Evolutionary conservation across 352 stramenopile species (phyloP).

Genomic region (Phytophthora chlamydospora): DNA sequence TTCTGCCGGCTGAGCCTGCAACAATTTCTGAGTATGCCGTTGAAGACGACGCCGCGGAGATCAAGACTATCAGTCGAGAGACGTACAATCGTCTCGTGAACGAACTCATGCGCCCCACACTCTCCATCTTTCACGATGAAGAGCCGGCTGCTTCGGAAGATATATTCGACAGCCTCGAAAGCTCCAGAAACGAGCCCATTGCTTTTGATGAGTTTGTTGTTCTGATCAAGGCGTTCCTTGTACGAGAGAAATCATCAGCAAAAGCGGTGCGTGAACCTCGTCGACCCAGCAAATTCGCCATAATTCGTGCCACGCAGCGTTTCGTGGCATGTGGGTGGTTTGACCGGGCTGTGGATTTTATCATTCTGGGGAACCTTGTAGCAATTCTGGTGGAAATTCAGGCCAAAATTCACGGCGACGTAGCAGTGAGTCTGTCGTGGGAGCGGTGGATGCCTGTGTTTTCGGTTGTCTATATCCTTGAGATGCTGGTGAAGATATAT

Average conservation of each 20-base stretch:
- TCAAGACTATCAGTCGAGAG: constrained; percentile 35
- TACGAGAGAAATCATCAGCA: constrained; percentile 22
- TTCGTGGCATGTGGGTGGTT: constrained; percentile 42
- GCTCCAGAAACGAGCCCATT: constrained; percentile 25
- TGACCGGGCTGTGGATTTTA: constrained; percentile 41
- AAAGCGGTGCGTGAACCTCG: constrained; percentile 5
- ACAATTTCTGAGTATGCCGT: constrained; percentile 1
- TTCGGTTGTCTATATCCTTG: constrained; percentile 68
- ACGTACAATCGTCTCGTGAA: constrained; percentile 38
- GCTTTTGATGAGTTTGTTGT: constrained; percentile 36
- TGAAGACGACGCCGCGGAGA: background rate
- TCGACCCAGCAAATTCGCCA: constrained; percentile 21
- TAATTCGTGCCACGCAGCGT: constrained; percentile 31
- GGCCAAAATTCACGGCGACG: constrained; percentile 42
- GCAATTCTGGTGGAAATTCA: constrained; percentile 62
- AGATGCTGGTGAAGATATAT: constrained; percentile 87
- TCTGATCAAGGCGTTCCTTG: constrained; percentile 38
- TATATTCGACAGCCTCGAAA: constrained; percentile 4
- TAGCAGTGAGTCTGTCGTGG: constrained; percentile 36
- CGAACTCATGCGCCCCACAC: constrained; percentile 35
- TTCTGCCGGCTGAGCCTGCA: constrained; percentile 34
- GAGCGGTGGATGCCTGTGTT: constrained; percentile 74
- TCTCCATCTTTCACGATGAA: constrained; percentile 41
- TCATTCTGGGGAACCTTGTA: constrained; percentile 52
- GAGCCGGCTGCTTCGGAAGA: background rate